Base-by-base conservation (phyloP, 192 early-diverging fungal species). In the Coemansia javaensis region DNA sequence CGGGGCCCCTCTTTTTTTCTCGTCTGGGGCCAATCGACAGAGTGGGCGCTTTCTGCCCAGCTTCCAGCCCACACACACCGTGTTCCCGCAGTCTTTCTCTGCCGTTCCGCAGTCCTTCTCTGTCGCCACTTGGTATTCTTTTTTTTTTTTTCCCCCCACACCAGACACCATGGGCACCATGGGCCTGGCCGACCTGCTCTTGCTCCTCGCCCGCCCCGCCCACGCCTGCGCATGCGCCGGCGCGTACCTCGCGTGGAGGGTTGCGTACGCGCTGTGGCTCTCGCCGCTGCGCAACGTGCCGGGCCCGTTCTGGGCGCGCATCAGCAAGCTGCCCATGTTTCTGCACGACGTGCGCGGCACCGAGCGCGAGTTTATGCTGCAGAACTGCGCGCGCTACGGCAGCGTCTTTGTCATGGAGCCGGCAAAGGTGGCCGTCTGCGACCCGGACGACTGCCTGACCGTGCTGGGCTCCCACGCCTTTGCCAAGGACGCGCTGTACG, bases 281-380 rank as follows among this genome's bases (percentile, higher is more conserved):
- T 70, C 66, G 3, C 66, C 66, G 0, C 32, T 70, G 13, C 59
- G 66, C 44, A 63, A 63, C n/a, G 50, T 70, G 3, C 66, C 59
- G 0, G 59, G 66, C 0, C 42, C 66, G 2, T 57, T 70, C 35
- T 70, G 66, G 66, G 17, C 50, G 1, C 66, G 66, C 27, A 41
- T 70, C 23, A 63, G 59, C 34, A 32, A 34, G n/a, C 40, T 70
- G 4, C 66, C 59, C 0, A 58, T 54, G 59, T 18, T 62, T 11
- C 37, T 52, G 22, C 44, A 57, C 36, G 59, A 63, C 32, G 27
- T 70, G 0, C 40, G 34, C 11, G 66, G 66, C 40, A 58, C 28
- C 16, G 66, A 54, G 32, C 62, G 39, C 11, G 69, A 65, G n/a
- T 65, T 58, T 32, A 59, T 72, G 54, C 35, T 38, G 15, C 6